These are phyloP conservation scores for Miscanthus sacchariflorus DNA, from an alignment of 202 grass and related monocot species.

Conservation along the genomic window DNA sequence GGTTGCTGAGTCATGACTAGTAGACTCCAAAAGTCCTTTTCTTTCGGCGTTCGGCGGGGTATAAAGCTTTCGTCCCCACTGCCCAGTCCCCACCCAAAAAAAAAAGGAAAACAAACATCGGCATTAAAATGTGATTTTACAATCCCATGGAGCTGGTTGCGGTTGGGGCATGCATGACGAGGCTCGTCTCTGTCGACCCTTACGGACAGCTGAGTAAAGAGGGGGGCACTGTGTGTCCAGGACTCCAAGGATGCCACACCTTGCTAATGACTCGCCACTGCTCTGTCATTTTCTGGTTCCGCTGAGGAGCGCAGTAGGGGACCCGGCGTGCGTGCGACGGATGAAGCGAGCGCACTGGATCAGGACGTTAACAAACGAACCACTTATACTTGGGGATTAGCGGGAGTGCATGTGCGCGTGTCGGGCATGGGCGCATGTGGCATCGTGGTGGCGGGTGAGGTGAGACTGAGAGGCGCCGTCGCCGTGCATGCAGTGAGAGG, in stretches of 20 bases:
- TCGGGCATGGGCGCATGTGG: neutral
- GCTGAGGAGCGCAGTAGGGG: neutral
- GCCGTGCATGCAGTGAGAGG: too few species aligned
- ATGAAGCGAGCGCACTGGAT: neutral
- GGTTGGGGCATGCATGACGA: too few species aligned
- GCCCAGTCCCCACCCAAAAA: too few species aligned
- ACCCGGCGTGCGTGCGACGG: neutral
- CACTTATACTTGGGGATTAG: slow-evolving; percentile 7
- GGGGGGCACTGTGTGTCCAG: slow-evolving; percentile 17
- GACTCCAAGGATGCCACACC: neutral
- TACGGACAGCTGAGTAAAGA: slow-evolving; percentile 7
- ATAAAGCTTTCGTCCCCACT: neutral
- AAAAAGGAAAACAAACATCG: too few species aligned
- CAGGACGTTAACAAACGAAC: slow-evolving; percentile 12
- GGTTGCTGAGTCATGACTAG: slow-evolving; percentile 17
- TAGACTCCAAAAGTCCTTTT: neutral
- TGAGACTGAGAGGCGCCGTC: too few species aligned
- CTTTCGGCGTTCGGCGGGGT: neutral
- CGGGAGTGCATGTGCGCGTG: slow-evolving; percentile 35
- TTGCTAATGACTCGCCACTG: neutral
- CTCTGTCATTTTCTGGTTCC: neutral
- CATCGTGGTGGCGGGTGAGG: neutral
- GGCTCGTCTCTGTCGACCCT: too few species aligned
- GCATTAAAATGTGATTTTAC: too few species aligned
- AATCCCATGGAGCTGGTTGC: too few species aligned